These are phyloP conservation scores for Pyrenula aspistea DNA, from an alignment of 495 filamentous ascomycete species.

Conservation along the genomic window DNA sequence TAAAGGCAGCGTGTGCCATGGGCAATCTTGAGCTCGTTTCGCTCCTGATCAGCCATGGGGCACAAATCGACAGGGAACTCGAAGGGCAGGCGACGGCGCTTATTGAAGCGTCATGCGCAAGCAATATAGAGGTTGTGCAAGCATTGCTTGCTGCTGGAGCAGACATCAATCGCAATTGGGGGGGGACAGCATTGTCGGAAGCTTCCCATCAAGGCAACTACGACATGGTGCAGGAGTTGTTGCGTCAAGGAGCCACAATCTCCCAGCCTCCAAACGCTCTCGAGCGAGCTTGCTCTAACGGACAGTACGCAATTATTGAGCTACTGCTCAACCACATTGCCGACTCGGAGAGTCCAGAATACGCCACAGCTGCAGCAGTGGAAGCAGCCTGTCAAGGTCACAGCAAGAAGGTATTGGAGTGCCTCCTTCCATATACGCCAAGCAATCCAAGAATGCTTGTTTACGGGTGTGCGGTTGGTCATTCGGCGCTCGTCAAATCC, in stretches of 20 bases:
- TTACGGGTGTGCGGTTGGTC: not conserved
- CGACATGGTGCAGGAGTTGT: not conserved
- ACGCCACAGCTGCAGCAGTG: not conserved
- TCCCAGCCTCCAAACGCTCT: not conserved
- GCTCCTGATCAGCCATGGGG: not conserved
- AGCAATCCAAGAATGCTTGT: not conserved
- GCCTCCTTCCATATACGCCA: not conserved
- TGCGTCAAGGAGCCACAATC: not conserved
- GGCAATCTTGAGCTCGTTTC: not conserved
- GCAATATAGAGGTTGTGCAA: constrained; percentile 8
- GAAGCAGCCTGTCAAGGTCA: not conserved
- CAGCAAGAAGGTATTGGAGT: not conserved
- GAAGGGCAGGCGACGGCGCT: not conserved
- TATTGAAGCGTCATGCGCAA: constrained; percentile 6
- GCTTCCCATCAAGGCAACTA: not conserved
- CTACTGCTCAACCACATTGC: not conserved
- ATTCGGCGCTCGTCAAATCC: not conserved
- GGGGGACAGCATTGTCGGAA: not conserved
- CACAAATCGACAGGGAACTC: not conserved
- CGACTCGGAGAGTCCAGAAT: not conserved
- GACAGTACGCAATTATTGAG: not conserved
- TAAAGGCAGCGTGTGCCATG: not conserved
- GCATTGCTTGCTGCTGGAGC: constrained; percentile 15
- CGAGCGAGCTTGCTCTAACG: not conserved
- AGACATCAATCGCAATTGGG: constrained; percentile 9